Base-by-base conservation (phyloP, 1,284 basidiomycete genomes). In the Leccinum griseonigrum region DNA sequence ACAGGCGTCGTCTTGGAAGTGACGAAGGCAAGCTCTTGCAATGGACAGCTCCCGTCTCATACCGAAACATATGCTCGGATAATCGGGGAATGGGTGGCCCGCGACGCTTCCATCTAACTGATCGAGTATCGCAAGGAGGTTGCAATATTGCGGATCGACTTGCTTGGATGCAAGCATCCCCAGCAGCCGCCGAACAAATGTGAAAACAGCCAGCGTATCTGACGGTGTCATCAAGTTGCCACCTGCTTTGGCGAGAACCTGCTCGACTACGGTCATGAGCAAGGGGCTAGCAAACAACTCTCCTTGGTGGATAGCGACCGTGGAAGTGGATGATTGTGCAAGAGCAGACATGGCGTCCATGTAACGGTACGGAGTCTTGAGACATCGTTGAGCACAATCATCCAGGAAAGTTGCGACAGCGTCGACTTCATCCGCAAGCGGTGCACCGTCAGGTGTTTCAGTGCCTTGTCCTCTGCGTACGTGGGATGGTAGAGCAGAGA, bases 321-420 rank as follows among this genome's bases (percentile, higher is more conserved):
- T 38, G 3, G 56, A 55, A 11, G 61, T 22, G 4, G 63, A 53
- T 3, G 65, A 62, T 55, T 64, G 63, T 3, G 60, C 61, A 4
- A 67, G 62, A 66, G 64, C 54, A 4, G 61, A 53, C 66, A 76
- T 57, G 11, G 88, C 86, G 69, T 98, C 95, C 59, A 97, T 81
- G 72, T 97, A 98, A 40, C 87, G 84, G 73, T 96, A 93, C 0
- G 94, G 92, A 1, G 89, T 91, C 76, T 92, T 95, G 64, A 89
- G 71, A 66, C 90, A 94, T n/a, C 93, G 83, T 60, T 91, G 87
- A 7, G 92, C 79, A 69, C 93, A 97, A 54, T 95, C 92, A 68
- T 98, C 95, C 13, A 97, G 67, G 76, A 97, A 95, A 0, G 78
- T 69, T 4, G 92, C 77, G 3, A 95, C 82, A 40, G 82, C 77